phyloP scores from a whole-genome alignment of 345 rosid genomes.

The Reutealis trisperma region DNA sequence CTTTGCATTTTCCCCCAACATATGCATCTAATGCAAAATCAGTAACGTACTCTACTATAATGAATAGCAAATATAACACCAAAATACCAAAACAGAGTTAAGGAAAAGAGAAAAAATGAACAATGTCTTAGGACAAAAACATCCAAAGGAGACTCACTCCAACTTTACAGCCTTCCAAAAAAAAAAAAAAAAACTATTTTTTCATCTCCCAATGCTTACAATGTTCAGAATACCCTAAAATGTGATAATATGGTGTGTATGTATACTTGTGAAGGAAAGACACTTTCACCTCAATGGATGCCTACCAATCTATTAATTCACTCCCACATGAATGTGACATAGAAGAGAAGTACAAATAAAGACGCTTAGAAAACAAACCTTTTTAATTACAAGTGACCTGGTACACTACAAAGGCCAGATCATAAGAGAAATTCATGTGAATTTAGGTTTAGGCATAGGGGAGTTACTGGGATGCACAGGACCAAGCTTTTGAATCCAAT shows the following conservation, averaged over 20 bases:
- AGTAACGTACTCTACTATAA: no score
- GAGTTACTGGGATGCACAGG: conserved; percentile 46
- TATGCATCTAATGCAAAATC: no score
- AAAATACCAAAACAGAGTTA: not conserved
- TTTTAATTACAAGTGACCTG: conserved; percentile 49
- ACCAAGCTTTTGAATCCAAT: conserved; percentile 90
- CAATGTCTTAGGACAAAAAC: not conserved
- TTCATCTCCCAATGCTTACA: conserved; percentile 9
- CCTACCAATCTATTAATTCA: conserved; percentile 14
- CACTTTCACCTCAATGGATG: conserved; percentile 9
- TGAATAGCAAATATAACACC: not conserved
- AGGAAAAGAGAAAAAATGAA: not conserved
- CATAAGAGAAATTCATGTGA: conserved; percentile 42
- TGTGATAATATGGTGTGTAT: conserved; percentile 6
- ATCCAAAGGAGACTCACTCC: not conserved
- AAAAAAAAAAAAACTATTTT: not conserved
- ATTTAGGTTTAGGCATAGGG: conserved; percentile 62
- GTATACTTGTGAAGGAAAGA: conserved; percentile 7
- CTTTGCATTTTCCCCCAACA: not conserved
- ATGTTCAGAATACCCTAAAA: conserved; percentile 13
- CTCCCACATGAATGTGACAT: conserved; percentile 24
- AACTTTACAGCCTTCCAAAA: not conserved
- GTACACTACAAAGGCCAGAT: conserved; percentile 38
- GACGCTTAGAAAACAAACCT: conserved; percentile 30
- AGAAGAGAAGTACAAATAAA: conserved; percentile 23